Percentiles rank a stretch among this genome's conserved stretches.
phyloP scores from a whole-genome alignment of 2,329 filamentous ascomycete species.

The Colletotrichum sp. region DNA sequence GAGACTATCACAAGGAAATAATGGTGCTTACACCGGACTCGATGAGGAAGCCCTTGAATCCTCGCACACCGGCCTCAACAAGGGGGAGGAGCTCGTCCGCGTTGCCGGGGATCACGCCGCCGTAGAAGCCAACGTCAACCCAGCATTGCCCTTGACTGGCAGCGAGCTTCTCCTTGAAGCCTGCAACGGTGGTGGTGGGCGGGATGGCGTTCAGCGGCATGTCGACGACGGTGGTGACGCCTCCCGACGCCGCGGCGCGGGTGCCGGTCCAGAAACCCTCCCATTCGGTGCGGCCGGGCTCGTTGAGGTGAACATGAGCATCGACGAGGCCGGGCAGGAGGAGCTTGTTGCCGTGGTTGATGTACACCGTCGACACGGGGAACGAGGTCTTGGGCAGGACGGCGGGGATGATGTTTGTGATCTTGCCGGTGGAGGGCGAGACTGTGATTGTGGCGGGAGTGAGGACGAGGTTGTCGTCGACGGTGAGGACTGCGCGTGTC shows the following conservation, averaged over 20 bases:
- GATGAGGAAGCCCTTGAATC: constrained; percentile 98
- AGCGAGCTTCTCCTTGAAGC: constrained; percentile 82
- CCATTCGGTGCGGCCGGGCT: constrained; percentile 97
- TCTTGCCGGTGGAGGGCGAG: constrained; percentile 82
- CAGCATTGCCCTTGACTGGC: constrained; percentile 90
- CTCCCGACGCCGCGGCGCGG: constrained; percentile 89
- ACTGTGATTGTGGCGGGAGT: constrained; percentile 85
- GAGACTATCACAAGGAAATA: rapidly evolving
- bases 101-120: constrained; percentile 92
- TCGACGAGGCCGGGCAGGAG: constrained; percentile 92
- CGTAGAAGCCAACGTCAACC: constrained; percentile 99
- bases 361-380: constrained; percentile 73
- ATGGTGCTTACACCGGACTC: constrained; percentile 80
- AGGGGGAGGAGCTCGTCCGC: constrained; percentile 78
- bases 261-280: constrained; percentile 97
- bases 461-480: constrained; percentile 65
- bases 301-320: constrained; percentile 96
- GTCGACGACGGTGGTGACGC: constrained; percentile 95
- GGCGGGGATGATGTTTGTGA: constrained; percentile 74
- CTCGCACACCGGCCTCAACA: constrained; percentile 84
- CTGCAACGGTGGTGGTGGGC: constrained; percentile 87
- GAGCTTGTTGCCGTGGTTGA: constrained; percentile 83
- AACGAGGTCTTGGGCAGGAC: constrained; percentile 81
- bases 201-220: constrained; percentile 98
- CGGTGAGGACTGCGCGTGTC: constrained; percentile 80